These are phyloP conservation scores for Usnea hakonensis DNA, from an alignment of 495 filamentous ascomycete species.

Conservation along the genomic window DNA sequence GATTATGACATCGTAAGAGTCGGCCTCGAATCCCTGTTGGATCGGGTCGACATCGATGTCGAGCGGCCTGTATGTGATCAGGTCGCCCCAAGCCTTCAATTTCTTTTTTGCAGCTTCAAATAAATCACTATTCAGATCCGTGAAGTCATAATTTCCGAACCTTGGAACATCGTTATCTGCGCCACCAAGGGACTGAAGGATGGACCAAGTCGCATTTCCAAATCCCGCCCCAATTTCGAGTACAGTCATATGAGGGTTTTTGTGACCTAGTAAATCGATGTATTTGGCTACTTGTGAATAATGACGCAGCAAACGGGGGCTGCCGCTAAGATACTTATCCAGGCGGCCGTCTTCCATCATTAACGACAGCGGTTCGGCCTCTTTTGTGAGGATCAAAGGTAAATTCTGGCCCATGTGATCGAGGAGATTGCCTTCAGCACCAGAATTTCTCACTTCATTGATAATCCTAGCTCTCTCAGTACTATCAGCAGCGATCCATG, in stretches of 20 bases:
- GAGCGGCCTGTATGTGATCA: conserved; percentile 10
- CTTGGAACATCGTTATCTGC: neutral
- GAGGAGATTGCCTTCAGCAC: neutral
- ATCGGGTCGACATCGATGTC: conserved; percentile 26
- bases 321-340: neutral
- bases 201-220: conserved; percentile 29
- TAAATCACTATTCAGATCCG: conserved; percentile 37
- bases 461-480: neutral
- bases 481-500: neutral
- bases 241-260: conserved; percentile 29
- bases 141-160: conserved; percentile 24
- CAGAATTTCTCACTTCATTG: neutral
- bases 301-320: neutral
- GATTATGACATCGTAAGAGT: conserved; percentile 27
- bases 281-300: conserved; percentile 12
- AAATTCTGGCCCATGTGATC: conserved; percentile 4
- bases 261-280: conserved; percentile 25
- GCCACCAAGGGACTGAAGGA: conserved; percentile 32
- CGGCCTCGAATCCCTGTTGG: conserved; percentile 36
- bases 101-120: conserved; percentile 30
- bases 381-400: neutral
- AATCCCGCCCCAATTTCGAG: conserved; percentile 26
- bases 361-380: neutral
- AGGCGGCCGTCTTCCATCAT: conserved; percentile 9
- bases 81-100: conserved; percentile 12